Percentiles rank a stretch among this genome's conserved stretches.
Evolutionary conservation across 495 filamentous ascomycete genomes (phyloP).

Genomic region (Talaromyces borbonicus): DNA sequence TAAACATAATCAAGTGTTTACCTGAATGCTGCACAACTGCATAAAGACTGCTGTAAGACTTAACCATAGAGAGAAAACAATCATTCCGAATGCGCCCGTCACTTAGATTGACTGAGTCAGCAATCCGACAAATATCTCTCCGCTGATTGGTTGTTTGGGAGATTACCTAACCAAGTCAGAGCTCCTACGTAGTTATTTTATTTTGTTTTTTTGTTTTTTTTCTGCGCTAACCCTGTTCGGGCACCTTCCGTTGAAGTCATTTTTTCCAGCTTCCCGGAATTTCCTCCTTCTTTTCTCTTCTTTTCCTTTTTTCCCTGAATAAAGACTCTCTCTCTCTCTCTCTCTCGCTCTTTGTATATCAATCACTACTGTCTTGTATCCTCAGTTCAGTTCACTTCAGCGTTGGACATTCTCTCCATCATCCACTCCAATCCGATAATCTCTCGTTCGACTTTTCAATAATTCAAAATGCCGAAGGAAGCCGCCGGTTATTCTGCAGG

Average conservation of each 20-base stretch:
- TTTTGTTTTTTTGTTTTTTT: too few relatives aligned
- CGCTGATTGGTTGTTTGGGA: constrained; percentile 33
- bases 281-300: constrained; percentile 19
- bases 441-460: constrained; percentile 13
- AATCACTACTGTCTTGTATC: too few relatives aligned
- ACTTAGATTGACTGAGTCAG: neutral
- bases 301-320: constrained; percentile 7
- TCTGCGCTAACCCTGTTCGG: neutral
- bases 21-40: too few relatives aligned
- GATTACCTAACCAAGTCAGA: too few relatives aligned
- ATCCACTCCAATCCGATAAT: too few relatives aligned
- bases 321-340: neutral
- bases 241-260: constrained; percentile 12
- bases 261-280: constrained; percentile 17
- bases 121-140: constrained; percentile 20
- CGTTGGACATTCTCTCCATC: too few relatives aligned
- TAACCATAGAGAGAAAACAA: too few relatives aligned
- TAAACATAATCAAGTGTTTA: too few relatives aligned
- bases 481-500: constrained; percentile 11
- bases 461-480: constrained; percentile 37
- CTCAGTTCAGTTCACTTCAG: too few relatives aligned
- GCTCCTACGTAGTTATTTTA: too few relatives aligned
- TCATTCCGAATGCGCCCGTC: constrained; percentile 10
- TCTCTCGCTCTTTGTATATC: neutral
- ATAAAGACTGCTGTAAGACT: too few relatives aligned